Evolutionary conservation across 371 early-diverging fungal genomes (phyloP), one percentile per base, ranked within the genome.

Genomic region (Lichtheimia ramosa): DNA sequence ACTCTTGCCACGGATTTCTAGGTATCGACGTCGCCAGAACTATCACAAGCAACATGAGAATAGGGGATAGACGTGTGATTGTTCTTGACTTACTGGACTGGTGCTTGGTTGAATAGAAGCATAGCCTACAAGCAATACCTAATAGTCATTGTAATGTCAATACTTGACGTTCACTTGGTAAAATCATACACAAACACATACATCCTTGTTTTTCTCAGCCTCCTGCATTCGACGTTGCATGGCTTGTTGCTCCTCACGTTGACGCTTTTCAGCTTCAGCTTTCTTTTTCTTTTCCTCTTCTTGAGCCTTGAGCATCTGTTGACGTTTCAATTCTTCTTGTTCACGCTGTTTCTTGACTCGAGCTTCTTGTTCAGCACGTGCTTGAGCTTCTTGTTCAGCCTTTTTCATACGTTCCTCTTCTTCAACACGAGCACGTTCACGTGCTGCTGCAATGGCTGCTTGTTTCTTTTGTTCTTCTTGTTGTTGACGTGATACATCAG

Each of bases 151-250:
- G n/a, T n/a, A n/a, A n/a, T n/a, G n/a, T n/a, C n/a, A n/a, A n/a
- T n/a, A n/a, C n/a, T n/a, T n/a, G n/a, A n/a, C 34, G 34, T 34
- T 34, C 34, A 2, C 34, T 34, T 34, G 10, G 34, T 34, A 34
- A 27, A 27, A 27, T 27, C 27, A 3, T 4, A 4, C 13, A 28
- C 13, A 24, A 27, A 28, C 4, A 46, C 46, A 43, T 54, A 61
- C 61, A 61, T 61, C 61, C 43, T 64, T 64, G 39, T 66, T 73
- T 43, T 73, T 73, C 25, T 77, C 77, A 8, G 77, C 74, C 39
- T 77, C 72, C 39, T 65, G 54, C 25, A 77, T 48, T 49, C 55
- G 69, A 28, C 48, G 21, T 34, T 61, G 65, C 68, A 48, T 46
- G 18, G 54, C 58, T 51, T 62, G 41, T 41, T 43, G 34, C 48